Evolutionary conservation across 441 rosid genomes (phyloP), one percentile per base, ranked within the genome.

Genomic region (Cnidoscolus chayamansa): DNA sequence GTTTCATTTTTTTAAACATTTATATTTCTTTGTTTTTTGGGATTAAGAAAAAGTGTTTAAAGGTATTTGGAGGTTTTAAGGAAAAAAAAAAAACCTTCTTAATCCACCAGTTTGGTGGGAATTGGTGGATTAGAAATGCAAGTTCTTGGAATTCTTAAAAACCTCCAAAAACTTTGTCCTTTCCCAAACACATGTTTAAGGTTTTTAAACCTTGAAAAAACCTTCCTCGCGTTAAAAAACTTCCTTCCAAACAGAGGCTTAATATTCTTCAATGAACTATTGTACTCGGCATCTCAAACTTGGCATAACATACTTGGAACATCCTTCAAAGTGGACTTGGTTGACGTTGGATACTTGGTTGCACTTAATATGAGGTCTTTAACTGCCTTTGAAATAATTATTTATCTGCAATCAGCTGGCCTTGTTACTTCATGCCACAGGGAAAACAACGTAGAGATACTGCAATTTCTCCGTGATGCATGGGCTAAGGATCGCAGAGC

Each of bases 401-500:
- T 48, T 60, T 32, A 64, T 57, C 0, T 65, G 31, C 57, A 32
- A 63, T 56, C 40, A 69, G 55, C 70, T 76, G 20, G 70, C 17
- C 15, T 63, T 72, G 65, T 68, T 73, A 25, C 57, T 73, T 71
- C 35, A 57, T 78, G 78, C 45, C 78, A 25, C 25, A 92, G 99
- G 89, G 87, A 83, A 67, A 87, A 87, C 74, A 87, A 76, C 79
- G 84, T 59, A 64, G 85, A 80, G 75, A 81, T 94, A 82, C 63
- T 95, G 72, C 88, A 87, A 54, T 84, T 81, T 83, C 85, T 95
- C 63, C 79, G 78, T 65, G 87, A 88, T 67, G 80, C 70, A 72
- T 95, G 99, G 99, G 84, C 88, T 37, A 81, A 72, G 80, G 96
- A 95, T 74, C 89, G 97, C 43, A 89, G 86, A 81, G 91, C 92